Evolutionary conservation across 2,329 filamentous ascomycete species (phyloP), one percentile per base, ranked within the genome.

Genomic region (Fusarium caatingaense): DNA sequence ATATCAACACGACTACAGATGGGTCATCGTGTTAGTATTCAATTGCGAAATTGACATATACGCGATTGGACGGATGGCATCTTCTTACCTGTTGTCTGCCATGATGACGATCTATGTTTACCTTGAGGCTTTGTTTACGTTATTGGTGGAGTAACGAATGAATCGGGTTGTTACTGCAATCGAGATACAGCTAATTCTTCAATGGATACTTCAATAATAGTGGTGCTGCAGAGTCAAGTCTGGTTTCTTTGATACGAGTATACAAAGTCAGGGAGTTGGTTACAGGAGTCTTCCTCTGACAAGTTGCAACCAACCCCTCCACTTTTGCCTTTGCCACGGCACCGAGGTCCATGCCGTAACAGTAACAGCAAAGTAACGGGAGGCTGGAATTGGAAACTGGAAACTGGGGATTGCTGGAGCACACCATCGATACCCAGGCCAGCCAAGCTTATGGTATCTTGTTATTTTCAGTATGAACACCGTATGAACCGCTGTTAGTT

Each of bases 1-100:
- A 92, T 82, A 68, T 89, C 84, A 27, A 85, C 80, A 48, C 74
- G 74, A 53, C 72, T 74, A 20, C 27, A 49, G 25, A 12, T 34
- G 13, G 37, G 21, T 23, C 42, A 9, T 20, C 16, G 47, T 30
- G 64, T 74, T 58, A 69, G 73, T 44, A 20, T 28, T 37, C 18
- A 21, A 27, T 32, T 37, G 42, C 11, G 21, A 30, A 45, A 28
- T 10, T 44, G 20, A 12, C 49, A 46, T 42, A 25, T 25, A 32
- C 40, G n/a, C 34, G 30, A 25, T 53, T 18, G 40, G n/a, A 18
- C 10, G 23, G 7, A 40, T 20, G 21, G 51, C 30, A 11, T 16
- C 25, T 37, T 55, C 56, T 68, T 47, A 73, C 70, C 70, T 60
- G 27, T 53, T 61, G 48, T 66, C 70, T 56, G 57, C 60, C 70